These are phyloP conservation scores for Tylopilus balloui DNA, from an alignment of 768 basidiomycete genomes.

Conservation along the genomic window DNA sequence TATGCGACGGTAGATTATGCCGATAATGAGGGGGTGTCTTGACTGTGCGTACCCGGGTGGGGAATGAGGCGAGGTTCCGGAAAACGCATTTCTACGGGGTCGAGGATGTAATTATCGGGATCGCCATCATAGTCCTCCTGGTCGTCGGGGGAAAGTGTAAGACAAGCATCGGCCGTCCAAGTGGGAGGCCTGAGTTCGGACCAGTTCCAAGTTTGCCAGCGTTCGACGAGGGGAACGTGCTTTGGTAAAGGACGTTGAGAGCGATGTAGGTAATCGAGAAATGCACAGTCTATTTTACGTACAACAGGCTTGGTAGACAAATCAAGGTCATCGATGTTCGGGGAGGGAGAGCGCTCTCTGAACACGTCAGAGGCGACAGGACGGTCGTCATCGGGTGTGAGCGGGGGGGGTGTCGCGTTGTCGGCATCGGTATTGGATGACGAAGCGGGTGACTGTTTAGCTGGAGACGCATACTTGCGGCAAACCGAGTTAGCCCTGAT, in stretches of 20 bases:
- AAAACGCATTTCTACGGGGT: slow-evolving; percentile 13
- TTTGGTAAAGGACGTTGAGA: slow-evolving; percentile 24
- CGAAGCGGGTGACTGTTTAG: slow-evolving; percentile 24
- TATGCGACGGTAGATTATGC: slow-evolving; percentile 14
- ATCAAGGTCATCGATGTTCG: slow-evolving; percentile 20
- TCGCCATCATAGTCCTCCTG: slow-evolving; percentile 27
- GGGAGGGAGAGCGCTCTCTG: slow-evolving; percentile 23
- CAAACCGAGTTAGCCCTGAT: slow-evolving; percentile 2
- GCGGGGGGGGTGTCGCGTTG: slow-evolving; percentile 32
- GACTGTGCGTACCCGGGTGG: slow-evolving; percentile 6
- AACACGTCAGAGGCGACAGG: slow-evolving; percentile 18
- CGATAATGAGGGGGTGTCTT: slow-evolving; percentile 15
- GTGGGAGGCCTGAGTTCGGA: slow-evolving; percentile 29
- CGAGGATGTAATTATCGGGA: slow-evolving; percentile 16
- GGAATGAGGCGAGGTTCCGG: slow-evolving; percentile 12
- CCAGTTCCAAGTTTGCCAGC: slow-evolving; percentile 34
- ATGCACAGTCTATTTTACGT: slow-evolving; percentile 23
- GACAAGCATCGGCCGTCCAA: slow-evolving; percentile 18
- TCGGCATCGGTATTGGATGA: slow-evolving; percentile 31
- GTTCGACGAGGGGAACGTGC: slow-evolving; percentile 23
- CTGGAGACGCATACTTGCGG: slow-evolving; percentile 16
- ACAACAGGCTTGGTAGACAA: slow-evolving; percentile 16
- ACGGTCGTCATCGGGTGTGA: slow-evolving; percentile 35
- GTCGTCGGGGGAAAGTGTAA: slow-evolving; percentile 13
- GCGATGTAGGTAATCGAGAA: slow-evolving; percentile 23